Base-by-base conservation (phyloP, 192 early-diverging fungal genomes). In the Pecoramyces ruminantium region DNA sequence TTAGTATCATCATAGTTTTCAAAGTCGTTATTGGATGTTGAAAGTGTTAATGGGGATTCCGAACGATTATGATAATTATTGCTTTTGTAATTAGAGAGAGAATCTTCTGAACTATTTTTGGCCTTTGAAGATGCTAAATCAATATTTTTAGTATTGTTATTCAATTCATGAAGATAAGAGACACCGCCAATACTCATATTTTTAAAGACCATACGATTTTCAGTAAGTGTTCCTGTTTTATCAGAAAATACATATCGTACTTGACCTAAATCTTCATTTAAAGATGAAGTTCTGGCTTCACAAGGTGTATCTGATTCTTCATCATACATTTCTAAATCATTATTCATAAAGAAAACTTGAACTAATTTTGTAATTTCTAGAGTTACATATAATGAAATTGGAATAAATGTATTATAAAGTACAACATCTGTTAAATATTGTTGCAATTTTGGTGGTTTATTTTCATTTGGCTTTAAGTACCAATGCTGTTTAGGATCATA, bases 221-320 rank as follows among this genome's bases (percentile, higher is more conserved):
- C 93, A 0, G 95, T 96, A 29, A 96, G 86, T 15, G 95, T 96
- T 34, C 95, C 95, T 11, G 95, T 96, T 85, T 96, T 96, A 87
- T 96, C 95, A 28, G 92, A 93, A 79, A 97, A 97, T 15, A 97
- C 87, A 81, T 95, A 95, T 79, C 93, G 90, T 79, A 97, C 93
- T 82, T 91, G 90, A 30, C 93, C 95, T 30, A 97, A 86, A 79
- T 97, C 96, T 84, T 97, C 96, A 83, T 95, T 94, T 77, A 96
- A 92, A 28, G 88, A 90, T 4, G 91, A 91, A 13, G 95, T 95
- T 29, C 90, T 86, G 0, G 94, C 93, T 82, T 92, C 89, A 0
- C 94, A 93, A 2, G 92, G 91, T 16, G 92, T 92, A 78, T 94
- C 91, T 1, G 88, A 87, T 77, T 87, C 86, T 3, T 86, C 85